Conservation (phyloP, 2,329 filamentous ascomycete genomes). For the Beauveria medogensis region DNA sequence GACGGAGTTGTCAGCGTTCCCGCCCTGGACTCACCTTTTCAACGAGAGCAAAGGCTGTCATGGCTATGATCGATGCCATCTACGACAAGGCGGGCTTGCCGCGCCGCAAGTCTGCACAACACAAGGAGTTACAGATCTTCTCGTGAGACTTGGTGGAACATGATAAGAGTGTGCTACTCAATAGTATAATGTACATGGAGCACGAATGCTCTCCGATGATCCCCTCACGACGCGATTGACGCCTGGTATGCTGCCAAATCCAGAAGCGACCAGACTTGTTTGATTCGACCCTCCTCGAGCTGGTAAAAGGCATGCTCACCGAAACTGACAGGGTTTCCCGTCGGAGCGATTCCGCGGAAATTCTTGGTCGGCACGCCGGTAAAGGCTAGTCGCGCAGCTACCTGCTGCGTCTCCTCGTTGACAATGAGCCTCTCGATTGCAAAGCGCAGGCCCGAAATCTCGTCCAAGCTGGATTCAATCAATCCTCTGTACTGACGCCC, state of each 20-base stretch:
- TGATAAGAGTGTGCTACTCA: fast-evolving
- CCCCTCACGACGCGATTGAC: background rate
- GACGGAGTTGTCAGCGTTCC: background rate
- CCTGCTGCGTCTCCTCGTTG: constrained; percentile 23
- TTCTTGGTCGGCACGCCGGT: constrained; percentile 21
- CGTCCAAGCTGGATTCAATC: constrained; percentile 21
- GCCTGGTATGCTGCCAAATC: constrained; percentile 20
- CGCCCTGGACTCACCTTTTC: background rate
- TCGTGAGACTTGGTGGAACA: background rate
- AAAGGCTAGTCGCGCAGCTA: constrained; percentile 25
- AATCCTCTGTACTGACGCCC: constrained; percentile 20
- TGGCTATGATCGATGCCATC: constrained; percentile 3
- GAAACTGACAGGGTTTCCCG: constrained; percentile 22
- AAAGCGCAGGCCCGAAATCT: constrained; percentile 21
- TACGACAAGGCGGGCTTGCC: background rate
- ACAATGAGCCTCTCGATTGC: constrained; percentile 21
- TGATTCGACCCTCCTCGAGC: constrained; percentile 25
- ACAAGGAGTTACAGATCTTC: background rate
- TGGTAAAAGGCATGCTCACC: constrained; percentile 28
- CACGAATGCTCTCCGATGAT: background rate
- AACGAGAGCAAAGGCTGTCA: background rate
- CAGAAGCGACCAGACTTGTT: constrained; percentile 26
- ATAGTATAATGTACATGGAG: background rate
- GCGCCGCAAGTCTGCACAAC: background rate
- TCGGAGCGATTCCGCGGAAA: constrained; percentile 22